A percentile compares a stretch with the other conserved stretches of the same genome.
Conservation (phyloP, 2,329 filamentous ascomycete genomes). For the Emergomyces pasteurianus region DNA sequence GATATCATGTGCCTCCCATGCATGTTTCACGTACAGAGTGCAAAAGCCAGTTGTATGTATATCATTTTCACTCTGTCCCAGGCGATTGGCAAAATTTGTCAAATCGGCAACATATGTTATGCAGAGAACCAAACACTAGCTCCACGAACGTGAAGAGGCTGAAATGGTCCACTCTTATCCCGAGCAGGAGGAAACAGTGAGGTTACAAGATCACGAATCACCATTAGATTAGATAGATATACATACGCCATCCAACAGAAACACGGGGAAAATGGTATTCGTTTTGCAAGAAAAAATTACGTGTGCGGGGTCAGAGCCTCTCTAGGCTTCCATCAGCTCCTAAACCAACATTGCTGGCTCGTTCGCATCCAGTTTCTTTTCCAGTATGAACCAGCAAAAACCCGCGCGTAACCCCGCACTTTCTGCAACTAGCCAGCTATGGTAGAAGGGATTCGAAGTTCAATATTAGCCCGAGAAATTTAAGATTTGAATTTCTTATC, state of each 20-base stretch:
- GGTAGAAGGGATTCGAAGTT: background rate
- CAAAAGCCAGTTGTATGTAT: background rate
- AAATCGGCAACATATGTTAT: background rate
- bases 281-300: background rate
- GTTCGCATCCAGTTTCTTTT: too few species aligned
- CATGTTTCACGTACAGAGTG: background rate
- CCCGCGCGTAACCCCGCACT: background rate
- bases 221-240: too few species aligned
- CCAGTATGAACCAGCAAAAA: background rate
- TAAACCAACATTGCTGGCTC: background rate
- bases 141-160: background rate
- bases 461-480: background rate
- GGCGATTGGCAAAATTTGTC: background rate
- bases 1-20: background rate
- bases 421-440: background rate
- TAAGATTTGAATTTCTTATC: background rate
- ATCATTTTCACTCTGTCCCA: background rate
- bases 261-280: background rate
- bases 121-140: background rate
- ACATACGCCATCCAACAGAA: background rate
- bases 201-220: background rate
- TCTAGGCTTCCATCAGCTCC: background rate
- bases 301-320: background rate
- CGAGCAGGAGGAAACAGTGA: background rate
- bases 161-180: background rate